A percentile compares a stretch with the other conserved stretches of the same genome.
These are phyloP conservation scores for Coemansia erecta DNA, from an alignment of 192 early-diverging fungal species.

Conservation along the genomic window DNA sequence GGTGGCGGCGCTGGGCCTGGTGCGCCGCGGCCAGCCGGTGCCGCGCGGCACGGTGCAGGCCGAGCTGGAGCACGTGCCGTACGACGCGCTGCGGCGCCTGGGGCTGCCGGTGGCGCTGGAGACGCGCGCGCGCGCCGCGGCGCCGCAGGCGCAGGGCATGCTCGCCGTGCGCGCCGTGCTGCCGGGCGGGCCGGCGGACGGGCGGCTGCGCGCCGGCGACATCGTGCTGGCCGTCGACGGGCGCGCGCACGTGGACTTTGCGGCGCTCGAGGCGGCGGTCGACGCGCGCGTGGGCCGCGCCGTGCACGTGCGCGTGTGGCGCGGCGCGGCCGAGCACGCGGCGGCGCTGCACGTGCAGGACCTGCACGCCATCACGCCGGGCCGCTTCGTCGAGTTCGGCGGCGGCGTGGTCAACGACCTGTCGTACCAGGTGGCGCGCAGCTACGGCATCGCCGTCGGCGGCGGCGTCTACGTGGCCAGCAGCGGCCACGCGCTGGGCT, in stretches of 20 bases:
- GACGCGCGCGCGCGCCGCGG: constrained; percentile 60
- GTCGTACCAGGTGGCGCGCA: constrained; percentile 74
- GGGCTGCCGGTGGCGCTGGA: constrained; percentile 67
- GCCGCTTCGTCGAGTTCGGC: constrained; percentile 83
- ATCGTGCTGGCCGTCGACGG: constrained; percentile 66
- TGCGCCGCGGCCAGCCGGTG: constrained; percentile 57
- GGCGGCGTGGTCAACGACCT: constrained; percentile 80
- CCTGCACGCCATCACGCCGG: constrained; percentile 76
- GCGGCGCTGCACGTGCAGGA: constrained; percentile 61
- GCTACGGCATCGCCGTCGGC: constrained; percentile 62
- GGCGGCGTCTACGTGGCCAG: constrained; percentile 84
- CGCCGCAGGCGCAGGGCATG: constrained; percentile 71
- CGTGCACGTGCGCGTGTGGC: constrained; percentile 58
- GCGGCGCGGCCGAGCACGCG: constrained; percentile 55
- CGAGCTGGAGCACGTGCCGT: constrained; percentile 71
- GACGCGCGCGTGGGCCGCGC: constrained; percentile 59
- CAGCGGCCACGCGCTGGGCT: constrained; percentile 66
- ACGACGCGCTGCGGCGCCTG: constrained; percentile 71
- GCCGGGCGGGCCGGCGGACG: constrained; percentile 70
- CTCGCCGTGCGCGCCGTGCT: constrained; percentile 61
- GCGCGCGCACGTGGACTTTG: constrained; percentile 64
- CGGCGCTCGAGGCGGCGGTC: constrained; percentile 56
- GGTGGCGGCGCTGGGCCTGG: constrained; percentile 60
- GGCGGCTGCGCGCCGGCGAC: constrained; percentile 65
- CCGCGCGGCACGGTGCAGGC: constrained; percentile 76